Conservation (phyloP, 1,284 basidiomycete genomes). For the Malassezia obtusa region DNA sequence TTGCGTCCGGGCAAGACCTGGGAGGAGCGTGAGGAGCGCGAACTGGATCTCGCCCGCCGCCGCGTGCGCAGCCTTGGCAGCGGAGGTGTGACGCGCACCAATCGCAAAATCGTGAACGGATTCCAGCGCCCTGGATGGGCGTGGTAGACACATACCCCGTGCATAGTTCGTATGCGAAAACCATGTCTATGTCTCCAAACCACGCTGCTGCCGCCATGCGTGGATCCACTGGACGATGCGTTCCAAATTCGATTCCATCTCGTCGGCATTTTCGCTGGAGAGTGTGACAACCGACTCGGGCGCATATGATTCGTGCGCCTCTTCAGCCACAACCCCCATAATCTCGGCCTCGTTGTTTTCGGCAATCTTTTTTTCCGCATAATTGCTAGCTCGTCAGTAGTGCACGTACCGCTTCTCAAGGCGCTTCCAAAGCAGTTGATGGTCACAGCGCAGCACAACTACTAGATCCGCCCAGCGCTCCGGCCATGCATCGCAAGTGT, state of each 20-base stretch:
- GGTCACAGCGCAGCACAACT: slow-evolving; percentile 81
- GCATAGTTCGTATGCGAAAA: neutral
- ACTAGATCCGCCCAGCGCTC: slow-evolving; percentile 97
- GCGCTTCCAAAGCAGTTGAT: slow-evolving; percentile 78
- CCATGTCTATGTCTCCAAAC: slow-evolving; percentile 19
- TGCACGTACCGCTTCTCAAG: slow-evolving; percentile 69
- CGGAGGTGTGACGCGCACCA: slow-evolving; percentile 32
- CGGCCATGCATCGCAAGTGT: slow-evolving; percentile 87
- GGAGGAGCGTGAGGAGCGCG: slow-evolving; percentile 60
- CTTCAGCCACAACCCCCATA: slow-evolving; percentile 82
- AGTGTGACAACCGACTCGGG: slow-evolving; percentile 78
- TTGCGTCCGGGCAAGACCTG: slow-evolving; percentile 73
- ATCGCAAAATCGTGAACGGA: slow-evolving; percentile 31
- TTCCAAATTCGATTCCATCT: slow-evolving; percentile 75
- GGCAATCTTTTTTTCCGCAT: slow-evolving; percentile 83
- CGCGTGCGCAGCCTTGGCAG: slow-evolving; percentile 68
- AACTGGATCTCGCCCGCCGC: slow-evolving; percentile 60
- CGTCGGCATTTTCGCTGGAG: slow-evolving; percentile 64
- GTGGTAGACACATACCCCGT: slow-evolving; percentile 24
- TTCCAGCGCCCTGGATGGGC: slow-evolving; percentile 42
- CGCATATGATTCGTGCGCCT: slow-evolving; percentile 76
- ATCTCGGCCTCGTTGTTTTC: slow-evolving; percentile 99
- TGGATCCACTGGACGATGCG: slow-evolving; percentile 77
- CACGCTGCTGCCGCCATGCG: slow-evolving; percentile 60
- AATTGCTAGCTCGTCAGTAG: slow-evolving; percentile 56